phyloP scores from a whole-genome alignment of 441 rosid species.

The Syzygium syzygioides region DNA sequence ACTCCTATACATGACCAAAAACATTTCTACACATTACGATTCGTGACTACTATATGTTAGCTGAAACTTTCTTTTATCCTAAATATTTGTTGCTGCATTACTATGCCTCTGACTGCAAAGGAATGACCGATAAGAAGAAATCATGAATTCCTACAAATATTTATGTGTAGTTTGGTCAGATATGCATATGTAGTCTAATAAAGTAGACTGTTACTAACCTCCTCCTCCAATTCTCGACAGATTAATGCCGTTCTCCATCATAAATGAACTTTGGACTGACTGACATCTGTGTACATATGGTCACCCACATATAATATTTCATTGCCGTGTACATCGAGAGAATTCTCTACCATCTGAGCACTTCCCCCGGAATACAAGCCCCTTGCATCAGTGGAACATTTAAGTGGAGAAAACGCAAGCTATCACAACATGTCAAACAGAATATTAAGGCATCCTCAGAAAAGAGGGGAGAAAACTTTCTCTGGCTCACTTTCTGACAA shows the following conservation, averaged over 20 bases:
- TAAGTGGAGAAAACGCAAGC: not conserved
- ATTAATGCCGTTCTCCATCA: constrained; percentile 93
- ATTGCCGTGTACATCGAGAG: constrained; percentile 79
- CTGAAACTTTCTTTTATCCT: not conserved
- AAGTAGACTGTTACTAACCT: constrained; percentile 33
- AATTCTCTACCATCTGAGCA: constrained; percentile 94
- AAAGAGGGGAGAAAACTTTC: not conserved
- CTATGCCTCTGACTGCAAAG: not conserved
- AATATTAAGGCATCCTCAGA: not conserved
- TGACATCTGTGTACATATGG: constrained; percentile 94
- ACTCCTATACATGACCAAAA: not conserved
- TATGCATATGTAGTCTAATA: not conserved
- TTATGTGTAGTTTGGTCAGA: not conserved
- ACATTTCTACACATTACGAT: not conserved
- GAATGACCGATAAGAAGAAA: not conserved
- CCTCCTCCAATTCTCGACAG: constrained; percentile 91
- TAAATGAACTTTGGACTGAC: constrained; percentile 86
- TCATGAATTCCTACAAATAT: not conserved
- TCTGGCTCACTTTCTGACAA: too few relatives aligned
- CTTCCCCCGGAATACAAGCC: constrained; percentile 97
- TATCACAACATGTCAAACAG: not conserved
- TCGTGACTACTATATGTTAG: not conserved
- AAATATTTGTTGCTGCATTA: not conserved
- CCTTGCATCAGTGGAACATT: constrained; percentile 35
- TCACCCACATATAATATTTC: constrained; percentile 92